Percentiles rank a stretch among this genome's conserved stretches.
Evolutionary conservation across 2,329 filamentous ascomycete genomes (phyloP).

Genomic region (Apiospora pterosperma): DNA sequence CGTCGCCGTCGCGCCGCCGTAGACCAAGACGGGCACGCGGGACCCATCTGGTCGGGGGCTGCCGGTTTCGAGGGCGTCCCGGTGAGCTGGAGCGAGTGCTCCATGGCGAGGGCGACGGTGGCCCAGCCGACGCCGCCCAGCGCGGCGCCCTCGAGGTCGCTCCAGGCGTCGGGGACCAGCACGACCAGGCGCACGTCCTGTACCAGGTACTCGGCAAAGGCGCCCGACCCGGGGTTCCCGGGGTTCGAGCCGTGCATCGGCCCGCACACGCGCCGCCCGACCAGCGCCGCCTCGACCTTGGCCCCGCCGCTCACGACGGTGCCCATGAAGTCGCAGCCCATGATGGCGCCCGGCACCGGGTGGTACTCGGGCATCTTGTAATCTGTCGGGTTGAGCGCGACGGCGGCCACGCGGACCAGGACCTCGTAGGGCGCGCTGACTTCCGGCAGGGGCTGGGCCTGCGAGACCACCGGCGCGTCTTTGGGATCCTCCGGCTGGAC

Average conservation of each 20-base stretch:
- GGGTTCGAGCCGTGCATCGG: slow-evolving; percentile 4
- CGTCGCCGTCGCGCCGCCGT: slow-evolving; percentile 24
- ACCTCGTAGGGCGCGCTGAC: no score
- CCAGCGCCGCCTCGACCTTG: neutral
- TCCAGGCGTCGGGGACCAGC: slow-evolving; percentile 16
- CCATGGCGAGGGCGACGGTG: slow-evolving; percentile 17
- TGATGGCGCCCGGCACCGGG: slow-evolving; percentile 5
- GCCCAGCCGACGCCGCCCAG: slow-evolving; percentile 22
- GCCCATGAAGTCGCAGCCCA: slow-evolving; percentile 24
- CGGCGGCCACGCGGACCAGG: slow-evolving; percentile 14
- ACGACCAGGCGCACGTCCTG: slow-evolving; percentile 11
- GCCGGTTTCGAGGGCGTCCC: slow-evolving; percentile 9
- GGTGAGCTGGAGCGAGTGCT: slow-evolving; percentile 6
- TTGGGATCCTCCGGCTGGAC: no score
- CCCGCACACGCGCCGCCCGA: slow-evolving; percentile 11
- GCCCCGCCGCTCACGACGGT: slow-evolving; percentile 7
- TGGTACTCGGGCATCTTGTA: slow-evolving; percentile 22
- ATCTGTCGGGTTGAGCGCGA: slow-evolving; percentile 25
- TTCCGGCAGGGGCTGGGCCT: no score
- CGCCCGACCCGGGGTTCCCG: slow-evolving; percentile 7
- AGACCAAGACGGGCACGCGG: slow-evolving; percentile 21
- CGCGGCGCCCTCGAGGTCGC: slow-evolving; percentile 17
- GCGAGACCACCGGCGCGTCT: no score
- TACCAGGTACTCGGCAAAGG: slow-evolving; percentile 12
- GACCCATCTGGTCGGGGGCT: neutral